A percentile compares a stretch with the other conserved stretches of the same genome.
phyloP scores from a whole-genome alignment of 345 rosid genomes.

The Alliaria petiolata region DNA sequence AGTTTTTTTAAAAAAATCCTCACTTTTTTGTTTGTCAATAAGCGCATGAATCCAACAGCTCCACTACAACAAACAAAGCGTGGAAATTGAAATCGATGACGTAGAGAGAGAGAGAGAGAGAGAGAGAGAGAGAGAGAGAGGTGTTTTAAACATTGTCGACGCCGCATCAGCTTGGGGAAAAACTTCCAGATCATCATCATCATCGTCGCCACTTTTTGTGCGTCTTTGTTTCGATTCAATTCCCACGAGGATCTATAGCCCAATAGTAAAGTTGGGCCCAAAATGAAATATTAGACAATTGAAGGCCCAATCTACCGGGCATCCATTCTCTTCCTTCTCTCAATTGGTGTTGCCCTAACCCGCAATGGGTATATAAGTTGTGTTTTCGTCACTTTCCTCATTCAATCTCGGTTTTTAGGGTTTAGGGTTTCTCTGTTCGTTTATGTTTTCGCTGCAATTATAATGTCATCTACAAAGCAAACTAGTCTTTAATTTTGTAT shows the following conservation, averaged over 20 bases:
- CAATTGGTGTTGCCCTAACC: slow-evolving; percentile 20
- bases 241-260: background rate
- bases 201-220: background rate
- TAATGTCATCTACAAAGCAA: slow-evolving; percentile 32
- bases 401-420: background rate
- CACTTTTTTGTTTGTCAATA: background rate
- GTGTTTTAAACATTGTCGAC: background rate
- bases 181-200: background rate
- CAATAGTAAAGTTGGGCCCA: background rate
- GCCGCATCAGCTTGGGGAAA: background rate
- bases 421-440: background rate
- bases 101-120: no score
- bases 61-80: background rate
- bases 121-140: no score
- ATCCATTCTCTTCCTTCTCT: no score
- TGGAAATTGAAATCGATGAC: no score
- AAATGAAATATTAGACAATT: background rate
- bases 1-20: no score
- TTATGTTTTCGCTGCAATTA: background rate
- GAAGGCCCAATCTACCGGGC: no score
- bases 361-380: background rate
- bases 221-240: background rate
- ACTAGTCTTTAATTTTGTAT: background rate
- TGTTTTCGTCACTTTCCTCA: background rate
- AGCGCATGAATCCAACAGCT: background rate